Conservation (phyloP, 2,329 filamentous ascomycete species). For the Sclerotiophoma versabilis region DNA sequence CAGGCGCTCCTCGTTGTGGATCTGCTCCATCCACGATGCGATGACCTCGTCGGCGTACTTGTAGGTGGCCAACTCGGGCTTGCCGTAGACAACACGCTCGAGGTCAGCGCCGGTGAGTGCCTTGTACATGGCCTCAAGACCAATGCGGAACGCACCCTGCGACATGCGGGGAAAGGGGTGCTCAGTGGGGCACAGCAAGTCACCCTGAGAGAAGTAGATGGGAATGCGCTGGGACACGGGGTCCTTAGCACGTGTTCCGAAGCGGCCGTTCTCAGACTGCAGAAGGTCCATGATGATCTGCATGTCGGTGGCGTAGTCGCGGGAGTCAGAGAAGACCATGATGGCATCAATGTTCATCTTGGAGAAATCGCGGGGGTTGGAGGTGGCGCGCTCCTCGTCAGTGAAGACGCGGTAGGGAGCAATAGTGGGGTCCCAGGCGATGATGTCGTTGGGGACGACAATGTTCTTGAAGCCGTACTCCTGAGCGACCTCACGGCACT, state of each 20-base stretch:
- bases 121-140: slow-evolving; percentile 76
- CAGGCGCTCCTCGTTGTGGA: slow-evolving; percentile 74
- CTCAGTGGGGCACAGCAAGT: slow-evolving; percentile 66
- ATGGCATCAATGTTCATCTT: slow-evolving; percentile 77
- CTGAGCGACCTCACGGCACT: slow-evolving; percentile 75
- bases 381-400: slow-evolving; percentile 70
- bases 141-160: slow-evolving; percentile 77
- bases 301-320: slow-evolving; percentile 77
- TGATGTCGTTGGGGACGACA: slow-evolving; percentile 75
- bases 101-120: slow-evolving; percentile 72
- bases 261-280: slow-evolving; percentile 70
- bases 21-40: slow-evolving; percentile 75
- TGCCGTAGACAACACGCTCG: slow-evolving; percentile 78
- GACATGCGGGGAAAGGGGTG: slow-evolving; percentile 73
- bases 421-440: slow-evolving; percentile 72
- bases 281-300: slow-evolving; percentile 79
- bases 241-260: slow-evolving; percentile 71
- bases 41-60: slow-evolving; percentile 79
- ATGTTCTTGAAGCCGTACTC: slow-evolving; percentile 77
- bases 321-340: slow-evolving; percentile 76
- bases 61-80: slow-evolving; percentile 78
- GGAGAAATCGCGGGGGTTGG: slow-evolving; percentile 73
- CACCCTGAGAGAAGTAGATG: slow-evolving; percentile 75
- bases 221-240: slow-evolving; percentile 71
- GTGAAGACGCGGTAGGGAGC: slow-evolving; percentile 74